Evolutionary conservation across 495 filamentous ascomycete species (phyloP).

Genomic region (Penicillium egyptiacum): DNA sequence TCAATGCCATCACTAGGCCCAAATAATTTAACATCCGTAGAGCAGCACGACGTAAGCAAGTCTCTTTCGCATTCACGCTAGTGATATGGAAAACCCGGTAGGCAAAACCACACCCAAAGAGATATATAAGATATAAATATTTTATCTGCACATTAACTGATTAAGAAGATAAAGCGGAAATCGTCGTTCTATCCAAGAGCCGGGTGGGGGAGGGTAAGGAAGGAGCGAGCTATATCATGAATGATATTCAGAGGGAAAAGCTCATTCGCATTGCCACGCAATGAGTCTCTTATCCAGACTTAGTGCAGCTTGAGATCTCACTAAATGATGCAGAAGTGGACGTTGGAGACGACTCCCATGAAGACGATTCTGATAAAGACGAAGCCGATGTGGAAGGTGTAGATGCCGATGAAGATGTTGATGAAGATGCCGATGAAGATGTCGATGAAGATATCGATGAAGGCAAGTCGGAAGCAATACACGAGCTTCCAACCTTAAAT

Average conservation of each 20-base stretch:
- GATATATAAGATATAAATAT: not conserved
- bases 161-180: not conserved
- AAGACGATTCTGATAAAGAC: not conserved
- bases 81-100: slow-evolving; percentile 4
- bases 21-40: not conserved
- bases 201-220: too few relatives aligned
- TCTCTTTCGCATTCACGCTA: slow-evolving; percentile 5
- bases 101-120: slow-evolving; percentile 4
- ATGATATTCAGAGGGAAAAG: not conserved
- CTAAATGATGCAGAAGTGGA: not conserved
- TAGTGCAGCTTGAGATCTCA: not conserved
- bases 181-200: not conserved
- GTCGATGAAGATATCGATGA: not conserved
- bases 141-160: not conserved
- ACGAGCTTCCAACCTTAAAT: slow-evolving; percentile 12
- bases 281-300: not conserved
- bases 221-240: not conserved
- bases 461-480: slow-evolving; percentile 4
- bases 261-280: not conserved
- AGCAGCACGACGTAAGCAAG: not conserved
- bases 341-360: not conserved
- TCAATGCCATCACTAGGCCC: too few relatives aligned
- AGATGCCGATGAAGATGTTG: not conserved
- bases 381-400: not conserved
- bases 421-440: not conserved